Conservation (phyloP, 208 protist genomes). For the Naegleria gruberi region DNA sequence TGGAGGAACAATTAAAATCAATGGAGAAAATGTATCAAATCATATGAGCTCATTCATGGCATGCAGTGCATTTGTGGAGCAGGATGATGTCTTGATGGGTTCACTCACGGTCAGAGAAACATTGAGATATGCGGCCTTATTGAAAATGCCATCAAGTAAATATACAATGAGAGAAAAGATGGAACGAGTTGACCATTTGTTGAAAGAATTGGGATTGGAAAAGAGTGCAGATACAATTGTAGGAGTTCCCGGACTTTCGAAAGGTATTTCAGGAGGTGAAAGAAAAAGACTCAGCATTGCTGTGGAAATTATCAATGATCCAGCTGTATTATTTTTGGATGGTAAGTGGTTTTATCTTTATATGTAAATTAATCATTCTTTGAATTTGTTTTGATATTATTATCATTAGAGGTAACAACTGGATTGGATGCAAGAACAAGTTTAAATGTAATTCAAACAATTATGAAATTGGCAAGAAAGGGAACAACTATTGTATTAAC, state of each 20-base stretch:
- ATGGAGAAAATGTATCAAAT: no score
- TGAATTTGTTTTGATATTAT: no score
- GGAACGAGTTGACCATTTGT: constrained; percentile 51
- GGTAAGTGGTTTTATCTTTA: no score
- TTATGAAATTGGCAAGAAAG: neutral
- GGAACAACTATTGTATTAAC: neutral
- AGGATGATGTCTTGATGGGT: constrained; percentile 75
- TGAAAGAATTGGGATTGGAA: constrained; percentile 55
- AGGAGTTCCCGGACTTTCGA: no score
- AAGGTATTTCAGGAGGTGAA: neutral
- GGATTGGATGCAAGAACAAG: neutral
- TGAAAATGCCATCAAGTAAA: constrained; percentile 35
- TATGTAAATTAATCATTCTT: no score
- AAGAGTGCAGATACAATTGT: constrained; percentile 39
- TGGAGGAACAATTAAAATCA: neutral
- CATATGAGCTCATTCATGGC: neutral
- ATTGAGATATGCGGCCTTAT: constrained; percentile 35
- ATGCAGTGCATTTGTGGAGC: constrained; percentile 62
- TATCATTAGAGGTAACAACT: neutral
- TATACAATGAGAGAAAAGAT: neutral
- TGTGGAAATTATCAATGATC: neutral
- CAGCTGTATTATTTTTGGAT: neutral
- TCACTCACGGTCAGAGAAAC: constrained; percentile 45
- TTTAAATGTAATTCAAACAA: neutral
- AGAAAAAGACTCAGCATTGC: neutral